Evolutionary conservation across 768 basidiomycete species (phyloP).

Genomic region (Tulasnella sp.): DNA sequence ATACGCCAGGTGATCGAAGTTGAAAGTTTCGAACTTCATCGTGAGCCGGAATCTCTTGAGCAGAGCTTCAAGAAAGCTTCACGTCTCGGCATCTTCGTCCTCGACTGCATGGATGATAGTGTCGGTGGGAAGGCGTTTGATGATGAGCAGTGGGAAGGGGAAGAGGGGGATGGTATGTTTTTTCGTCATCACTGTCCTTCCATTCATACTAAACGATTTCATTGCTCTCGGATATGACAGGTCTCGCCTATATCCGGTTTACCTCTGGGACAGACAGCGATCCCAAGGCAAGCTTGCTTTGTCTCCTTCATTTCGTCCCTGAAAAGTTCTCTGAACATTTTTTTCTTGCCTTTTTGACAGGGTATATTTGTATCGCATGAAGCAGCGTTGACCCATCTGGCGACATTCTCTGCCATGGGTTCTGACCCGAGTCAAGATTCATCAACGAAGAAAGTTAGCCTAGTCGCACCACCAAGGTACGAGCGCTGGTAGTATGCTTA

Average conservation of each 20-base stretch:
- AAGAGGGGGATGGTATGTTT: conserved; percentile 3
- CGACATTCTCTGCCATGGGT: not conserved
- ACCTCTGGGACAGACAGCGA: not conserved
- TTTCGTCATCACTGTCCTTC: not conserved
- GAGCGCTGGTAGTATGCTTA: not conserved
- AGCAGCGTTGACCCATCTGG: not conserved
- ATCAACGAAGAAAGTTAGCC: not conserved
- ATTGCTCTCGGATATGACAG: not conserved
- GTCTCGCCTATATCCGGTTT: conserved; percentile 8
- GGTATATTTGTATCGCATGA: conserved; percentile 8
- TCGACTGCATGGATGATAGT: not conserved
- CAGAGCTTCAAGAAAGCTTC: not conserved
- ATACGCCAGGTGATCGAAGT: not conserved
- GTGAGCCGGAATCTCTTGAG: not conserved
- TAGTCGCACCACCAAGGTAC: not conserved
- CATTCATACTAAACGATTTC: not conserved
- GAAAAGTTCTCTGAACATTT: not conserved
- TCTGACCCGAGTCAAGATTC: not conserved
- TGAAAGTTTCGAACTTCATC: not conserved
- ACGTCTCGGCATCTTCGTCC: not conserved
- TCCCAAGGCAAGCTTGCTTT: not conserved
- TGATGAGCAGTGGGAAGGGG: conserved; percentile 15
- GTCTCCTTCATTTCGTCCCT: not conserved
- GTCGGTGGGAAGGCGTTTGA: not conserved
- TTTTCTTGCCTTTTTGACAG: not conserved